These are phyloP conservation scores for Pezizomycotina sp. DNA, from an alignment of 2,329 filamentous ascomycete genomes.

Conservation along the genomic window DNA sequence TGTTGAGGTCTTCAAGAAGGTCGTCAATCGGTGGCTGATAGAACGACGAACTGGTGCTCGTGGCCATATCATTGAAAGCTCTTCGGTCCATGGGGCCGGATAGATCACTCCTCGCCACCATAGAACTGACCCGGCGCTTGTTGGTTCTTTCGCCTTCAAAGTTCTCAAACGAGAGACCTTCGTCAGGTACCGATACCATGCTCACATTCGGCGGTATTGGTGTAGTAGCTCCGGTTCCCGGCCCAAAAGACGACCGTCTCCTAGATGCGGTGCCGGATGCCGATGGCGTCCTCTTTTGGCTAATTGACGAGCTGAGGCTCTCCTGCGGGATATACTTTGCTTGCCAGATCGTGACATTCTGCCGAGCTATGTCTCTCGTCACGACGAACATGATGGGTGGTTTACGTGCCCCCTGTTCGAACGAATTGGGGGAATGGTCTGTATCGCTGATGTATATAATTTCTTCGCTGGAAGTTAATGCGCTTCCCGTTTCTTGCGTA, in stretches of 20 bases:
- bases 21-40: conserved; percentile 45
- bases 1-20: conserved; percentile 52
- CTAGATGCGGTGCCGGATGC: conserved; percentile 45
- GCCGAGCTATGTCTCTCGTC: conserved; percentile 61
- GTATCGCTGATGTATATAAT: conserved; percentile 62
- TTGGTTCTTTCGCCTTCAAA: conserved; percentile 39
- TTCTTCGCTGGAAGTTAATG: conserved; percentile 63
- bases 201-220: conserved; percentile 47
- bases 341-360: conserved; percentile 70
- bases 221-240: conserved; percentile 58
- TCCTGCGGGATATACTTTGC: conserved; percentile 59
- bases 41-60: conserved; percentile 57
- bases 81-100: conserved; percentile 69
- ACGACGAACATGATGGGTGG: conserved; percentile 53
- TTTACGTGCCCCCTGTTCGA: no score
- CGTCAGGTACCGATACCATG: conserved; percentile 54
- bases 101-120: conserved; percentile 72
- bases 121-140: conserved; percentile 74
- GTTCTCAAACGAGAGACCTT: conserved; percentile 53
- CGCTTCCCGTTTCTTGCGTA: conserved; percentile 35
- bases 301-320: conserved; percentile 35
- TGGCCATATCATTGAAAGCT: conserved; percentile 56
- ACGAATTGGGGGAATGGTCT: no score
- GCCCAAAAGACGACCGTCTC: conserved; percentile 49
- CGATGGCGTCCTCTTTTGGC: conserved; percentile 34